These are phyloP conservation scores for Rhodotorula sp. DNA, from an alignment of 1,284 basidiomycete species.

Conservation along the genomic window DNA sequence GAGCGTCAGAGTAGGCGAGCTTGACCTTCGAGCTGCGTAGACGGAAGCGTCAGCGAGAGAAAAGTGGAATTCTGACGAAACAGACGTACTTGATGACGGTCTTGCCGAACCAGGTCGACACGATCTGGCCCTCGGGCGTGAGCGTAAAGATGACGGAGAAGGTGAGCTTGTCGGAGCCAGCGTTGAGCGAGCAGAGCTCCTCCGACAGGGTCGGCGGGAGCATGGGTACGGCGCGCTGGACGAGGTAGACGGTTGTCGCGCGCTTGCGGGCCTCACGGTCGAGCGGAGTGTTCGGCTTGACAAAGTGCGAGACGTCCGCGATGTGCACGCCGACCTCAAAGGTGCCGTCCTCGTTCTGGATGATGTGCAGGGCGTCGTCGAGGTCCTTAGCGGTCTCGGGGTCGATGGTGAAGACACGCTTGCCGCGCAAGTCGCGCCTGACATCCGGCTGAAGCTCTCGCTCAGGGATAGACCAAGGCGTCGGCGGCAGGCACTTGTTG, in stretches of 20 bases:
- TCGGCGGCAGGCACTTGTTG: conserved; percentile 90
- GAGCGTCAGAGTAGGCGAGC: conserved; percentile 77
- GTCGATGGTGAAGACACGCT: conserved; percentile 91
- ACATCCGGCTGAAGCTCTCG: conserved; percentile 49
- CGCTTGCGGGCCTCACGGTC: conserved; percentile 97
- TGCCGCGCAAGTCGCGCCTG: conserved; percentile 79
- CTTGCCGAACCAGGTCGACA: conserved; percentile 89
- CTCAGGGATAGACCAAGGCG: conserved; percentile 92
- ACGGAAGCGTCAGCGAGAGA: background rate
- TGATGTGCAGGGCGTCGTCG: conserved; percentile 90
- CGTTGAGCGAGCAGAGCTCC: conserved; percentile 85
- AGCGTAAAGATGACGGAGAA: conserved; percentile 87
- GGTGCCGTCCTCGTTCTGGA: conserved; percentile 81
- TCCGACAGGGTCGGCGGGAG: conserved; percentile 86
- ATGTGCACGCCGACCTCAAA: conserved; percentile 91
- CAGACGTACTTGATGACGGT: conserved; percentile 76
- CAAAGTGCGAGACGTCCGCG: conserved; percentile 91
- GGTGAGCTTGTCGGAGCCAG: conserved; percentile 80
- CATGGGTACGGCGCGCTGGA: conserved; percentile 95
- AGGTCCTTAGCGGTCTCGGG: conserved; percentile 85
- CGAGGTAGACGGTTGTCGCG: conserved; percentile 86
- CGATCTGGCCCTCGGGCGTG: conserved; percentile 73
- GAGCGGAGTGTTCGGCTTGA: conserved; percentile 78
- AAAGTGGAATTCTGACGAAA: background rate
- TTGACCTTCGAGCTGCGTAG: conserved; percentile 73